Conservation (phyloP, 768 basidiomycete genomes). For the Brasilioporus rufonigricans region DNA sequence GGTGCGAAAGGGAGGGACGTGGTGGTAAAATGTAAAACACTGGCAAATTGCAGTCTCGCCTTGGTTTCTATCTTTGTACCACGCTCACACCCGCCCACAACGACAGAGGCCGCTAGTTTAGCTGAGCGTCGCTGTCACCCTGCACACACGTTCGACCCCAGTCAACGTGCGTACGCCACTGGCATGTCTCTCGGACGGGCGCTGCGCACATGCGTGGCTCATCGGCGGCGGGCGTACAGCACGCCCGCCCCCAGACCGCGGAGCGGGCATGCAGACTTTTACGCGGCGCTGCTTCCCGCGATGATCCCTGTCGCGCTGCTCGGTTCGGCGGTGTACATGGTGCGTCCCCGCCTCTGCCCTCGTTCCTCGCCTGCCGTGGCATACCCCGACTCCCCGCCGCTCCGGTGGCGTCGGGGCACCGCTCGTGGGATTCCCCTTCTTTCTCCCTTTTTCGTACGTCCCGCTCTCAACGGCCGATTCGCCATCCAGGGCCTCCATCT, state of each 20-base stretch:
- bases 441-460: neutral
- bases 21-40: neutral
- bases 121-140: no score
- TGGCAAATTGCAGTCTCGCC: neutral
- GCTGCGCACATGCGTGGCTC: neutral
- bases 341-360: constrained; percentile 29
- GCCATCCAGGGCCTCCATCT: constrained; percentile 55
- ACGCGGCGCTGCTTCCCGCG: constrained; percentile 64
- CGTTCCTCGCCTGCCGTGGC: no score
- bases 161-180: no score
- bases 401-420: constrained; percentile 12
- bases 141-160: no score
- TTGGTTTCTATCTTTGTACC: neutral
- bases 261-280: constrained; percentile 63
- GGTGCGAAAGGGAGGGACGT: neutral
- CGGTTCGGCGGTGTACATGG: constrained; percentile 78
- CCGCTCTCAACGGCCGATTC: constrained; percentile 14
- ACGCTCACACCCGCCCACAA: no score
- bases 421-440: neutral
- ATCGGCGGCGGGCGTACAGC: constrained; percentile 6
- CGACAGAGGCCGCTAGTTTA: no score
- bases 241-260: constrained; percentile 12
- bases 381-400: no score
- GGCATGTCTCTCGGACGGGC: no score
- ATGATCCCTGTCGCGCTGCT: constrained; percentile 79